These are phyloP conservation scores for Clavariopsis aquatica DNA, from an alignment of 495 filamentous ascomycete species.

Conservation along the genomic window DNA sequence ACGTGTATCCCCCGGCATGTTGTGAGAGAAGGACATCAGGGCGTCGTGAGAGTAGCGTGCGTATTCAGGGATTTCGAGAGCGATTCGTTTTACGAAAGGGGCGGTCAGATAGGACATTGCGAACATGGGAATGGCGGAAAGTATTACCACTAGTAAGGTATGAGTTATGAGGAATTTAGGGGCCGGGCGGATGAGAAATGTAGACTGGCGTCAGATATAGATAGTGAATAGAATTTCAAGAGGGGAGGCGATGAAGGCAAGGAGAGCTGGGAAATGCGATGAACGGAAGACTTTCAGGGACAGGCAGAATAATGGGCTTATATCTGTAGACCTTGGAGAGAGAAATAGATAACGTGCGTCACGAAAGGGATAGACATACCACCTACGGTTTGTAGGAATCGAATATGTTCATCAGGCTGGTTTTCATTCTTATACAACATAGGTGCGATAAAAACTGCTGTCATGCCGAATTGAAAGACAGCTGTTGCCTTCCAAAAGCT, in stretches of 20 bases:
- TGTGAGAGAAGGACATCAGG: slow-evolving; percentile 10
- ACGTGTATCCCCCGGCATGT: slow-evolving; percentile 13
- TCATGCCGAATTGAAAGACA: slow-evolving; percentile 18
- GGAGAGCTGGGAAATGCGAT: too few species aligned
- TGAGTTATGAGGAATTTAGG: slow-evolving; percentile 6
- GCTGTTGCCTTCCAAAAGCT: slow-evolving; percentile 27
- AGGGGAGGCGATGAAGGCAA: too few species aligned
- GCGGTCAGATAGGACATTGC: slow-evolving; percentile 28
- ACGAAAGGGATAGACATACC: slow-evolving; percentile 14
- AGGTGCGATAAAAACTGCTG: slow-evolving; percentile 5
- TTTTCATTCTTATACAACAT: slow-evolving; percentile 23
- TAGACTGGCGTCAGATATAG: too few species aligned
- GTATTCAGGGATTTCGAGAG: slow-evolving; percentile 10
- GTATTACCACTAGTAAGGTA: slow-evolving; percentile 10
- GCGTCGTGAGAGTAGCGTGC: neutral
- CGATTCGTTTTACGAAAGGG: slow-evolving; percentile 20
- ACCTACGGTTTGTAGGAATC: slow-evolving; percentile 4
- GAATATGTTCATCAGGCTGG: slow-evolving; percentile 15
- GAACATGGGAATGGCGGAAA: slow-evolving; percentile 15
- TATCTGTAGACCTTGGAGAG: too few species aligned
- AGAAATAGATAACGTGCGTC: too few species aligned
- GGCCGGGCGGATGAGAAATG: too few species aligned
- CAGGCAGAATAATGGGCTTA: too few species aligned
- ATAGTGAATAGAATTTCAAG: neutral
- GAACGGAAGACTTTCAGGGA: too few species aligned